Base-by-base conservation (phyloP, 257 asterid genomes). In the Nicotiana otophora region DNA sequence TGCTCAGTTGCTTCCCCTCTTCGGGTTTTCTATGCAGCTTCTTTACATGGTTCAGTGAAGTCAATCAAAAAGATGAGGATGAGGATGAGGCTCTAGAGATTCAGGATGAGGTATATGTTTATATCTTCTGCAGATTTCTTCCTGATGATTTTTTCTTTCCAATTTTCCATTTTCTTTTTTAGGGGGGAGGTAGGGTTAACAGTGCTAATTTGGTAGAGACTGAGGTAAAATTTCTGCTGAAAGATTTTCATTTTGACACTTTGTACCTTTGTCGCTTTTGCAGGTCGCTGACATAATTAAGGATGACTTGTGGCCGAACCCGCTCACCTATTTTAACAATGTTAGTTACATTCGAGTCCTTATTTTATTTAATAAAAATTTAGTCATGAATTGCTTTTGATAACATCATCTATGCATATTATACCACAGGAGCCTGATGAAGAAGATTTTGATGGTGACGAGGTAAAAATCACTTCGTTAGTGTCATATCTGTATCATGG, bases 21-120 rank as follows among this genome's bases (percentile, higher is more conserved):
- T 58, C 11, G 64, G 62, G 64, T 19, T 19, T 58, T 58, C 64
- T 58, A n/a, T 90, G 91, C 97, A 95, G 98, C 92, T 95, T 95
- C 92, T 95, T 95, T 82, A 80, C 90, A 79, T 93, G 98, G 98
- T 95, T 95, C 83, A 84, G 55, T 64, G 98, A 90, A 55, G 83
- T 84, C 81, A 88, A 87, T 84, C 89, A 87, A 66, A 90, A 87
- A 78, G 97, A 91, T 53, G 93, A 92, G 65, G 94, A 92, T 48
- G 34, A 92, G 64, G 95, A 86, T 83, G 98, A 93, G 85, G 64
- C 64, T 3, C 28, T 58, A 6, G 64, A 58, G 64, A 85, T 95
- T 88, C 97, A 92, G 31, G 98, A 93, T 76, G 98, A 93, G 97
- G 98, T 95, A 87, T 85, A 58, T 19, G 64, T 7, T 58, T n/a